Base-by-base conservation (phyloP, 768 basidiomycete species). In the Mycena galopus region DNA sequence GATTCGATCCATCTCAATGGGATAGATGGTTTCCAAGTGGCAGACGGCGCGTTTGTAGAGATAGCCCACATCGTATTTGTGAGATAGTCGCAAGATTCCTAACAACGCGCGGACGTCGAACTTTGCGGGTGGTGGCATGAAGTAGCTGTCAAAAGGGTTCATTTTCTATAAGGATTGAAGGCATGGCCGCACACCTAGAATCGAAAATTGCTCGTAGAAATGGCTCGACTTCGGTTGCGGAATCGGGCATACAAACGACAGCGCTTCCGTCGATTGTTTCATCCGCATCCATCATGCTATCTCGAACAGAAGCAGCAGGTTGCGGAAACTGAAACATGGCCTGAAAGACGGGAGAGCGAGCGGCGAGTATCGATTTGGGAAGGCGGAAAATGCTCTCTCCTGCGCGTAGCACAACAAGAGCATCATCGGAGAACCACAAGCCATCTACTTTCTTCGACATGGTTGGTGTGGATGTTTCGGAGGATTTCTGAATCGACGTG, bases 11-110 rank as follows among this genome's bases (percentile, higher is more conserved):
- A 50, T 0, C 47, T 50, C 27, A 12, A 44, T 19, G 19, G 56
- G 55, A 33, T 44, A 67, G 5, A 57, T 19, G 1, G 56, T 32
- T 58, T 67, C 65, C 21, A 67, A 42, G 23, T 67, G 65, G 19
- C 4, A 5, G 21, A 44, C 16, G 25, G 65, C 65, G 21, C 65
- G 65, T 47, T 47, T 58, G 56, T 30, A 58, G 17, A 67, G 44
- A 47, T 67, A 67, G 17, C 32, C 51, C 21, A 65, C 64, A 44
- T 65, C 64, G 64, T 65, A 67, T 58, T 67, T 67, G 55, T 67
- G 65, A 33, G 64, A 25, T 14, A 58, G 56, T 17, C 56, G 56
- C 9, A 58, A n/a, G 10, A 58, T 58, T 7, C 56, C 33, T 2
- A 35, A 21, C 33, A 65, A 7, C 2, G 6, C 64, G 10, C 12